phyloP scores from a whole-genome alignment of 352 stramenopile species.

The Phytophthora agathidicida region DNA sequence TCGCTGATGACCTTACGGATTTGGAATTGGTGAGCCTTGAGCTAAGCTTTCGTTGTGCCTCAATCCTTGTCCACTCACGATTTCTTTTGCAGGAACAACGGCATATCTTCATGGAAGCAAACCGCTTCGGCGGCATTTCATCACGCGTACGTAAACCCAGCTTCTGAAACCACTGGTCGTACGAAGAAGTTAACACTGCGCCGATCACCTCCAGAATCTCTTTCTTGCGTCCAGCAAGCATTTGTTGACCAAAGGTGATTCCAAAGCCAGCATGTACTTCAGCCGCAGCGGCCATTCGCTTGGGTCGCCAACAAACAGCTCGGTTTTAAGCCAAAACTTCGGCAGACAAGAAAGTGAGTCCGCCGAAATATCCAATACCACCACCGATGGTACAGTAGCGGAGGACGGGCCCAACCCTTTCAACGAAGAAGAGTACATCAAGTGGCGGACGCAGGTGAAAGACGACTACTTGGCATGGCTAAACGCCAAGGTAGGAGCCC shows the following conservation, averaged over 20 bases:
- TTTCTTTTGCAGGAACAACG: constrained; percentile 48
- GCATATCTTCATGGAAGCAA: constrained; percentile 68
- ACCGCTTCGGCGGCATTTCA: constrained; percentile 53
- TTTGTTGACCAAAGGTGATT: constrained; percentile 33
- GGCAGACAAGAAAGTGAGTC: constrained; percentile 17
- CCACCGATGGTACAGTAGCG: neutral
- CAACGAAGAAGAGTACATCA: constrained; percentile 64
- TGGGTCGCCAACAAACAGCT: constrained; percentile 25
- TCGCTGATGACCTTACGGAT: constrained; percentile 49
- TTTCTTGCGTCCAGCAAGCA: constrained; percentile 51
- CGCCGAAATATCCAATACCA: constrained; percentile 14
- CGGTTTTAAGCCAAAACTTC: constrained; percentile 22
- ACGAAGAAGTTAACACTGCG: neutral
- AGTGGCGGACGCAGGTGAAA: constrained; percentile 77
- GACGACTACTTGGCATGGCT: constrained; percentile 79
- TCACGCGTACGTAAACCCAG: constrained; percentile 37
- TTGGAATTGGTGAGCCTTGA: constrained; percentile 59
- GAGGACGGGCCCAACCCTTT: constrained; percentile 25
- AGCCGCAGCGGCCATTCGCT: constrained; percentile 28
- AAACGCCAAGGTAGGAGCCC: constrained; percentile 61
- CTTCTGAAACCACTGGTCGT: neutral
- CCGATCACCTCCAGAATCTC: constrained; percentile 38
- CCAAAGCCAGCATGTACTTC: constrained; percentile 43
- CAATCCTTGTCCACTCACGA: no score
- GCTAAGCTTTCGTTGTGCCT: no score